A percentile compares a stretch with the other conserved stretches of the same genome.
phyloP scores from a whole-genome alignment of 768 basidiomycete species.

The Gyrodon lividus region DNA sequence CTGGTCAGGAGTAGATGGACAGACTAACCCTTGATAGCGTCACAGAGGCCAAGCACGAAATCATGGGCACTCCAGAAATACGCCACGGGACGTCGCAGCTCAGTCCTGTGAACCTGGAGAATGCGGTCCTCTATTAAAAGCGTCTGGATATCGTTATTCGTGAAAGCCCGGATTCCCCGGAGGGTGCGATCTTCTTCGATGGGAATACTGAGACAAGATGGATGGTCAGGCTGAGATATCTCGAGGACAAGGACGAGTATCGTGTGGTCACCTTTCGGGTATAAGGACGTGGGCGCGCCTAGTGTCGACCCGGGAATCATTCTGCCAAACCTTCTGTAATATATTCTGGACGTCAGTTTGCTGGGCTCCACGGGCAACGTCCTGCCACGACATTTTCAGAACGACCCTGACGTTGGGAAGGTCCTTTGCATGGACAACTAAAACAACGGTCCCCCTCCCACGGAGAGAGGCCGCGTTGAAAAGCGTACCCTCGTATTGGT shows the following conservation, averaged over 20 bases:
- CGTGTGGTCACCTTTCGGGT: background rate
- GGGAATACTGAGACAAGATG: background rate
- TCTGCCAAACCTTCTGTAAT: background rate
- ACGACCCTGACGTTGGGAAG: background rate
- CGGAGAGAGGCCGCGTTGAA: constrained; percentile 1
- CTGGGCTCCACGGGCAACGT: background rate
- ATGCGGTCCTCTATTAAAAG: background rate
- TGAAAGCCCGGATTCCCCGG: background rate
- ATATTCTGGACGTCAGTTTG: background rate
- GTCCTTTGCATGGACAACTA: background rate
- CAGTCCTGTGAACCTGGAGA: background rate
- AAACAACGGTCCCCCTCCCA: background rate
- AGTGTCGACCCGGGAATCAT: too few species aligned
- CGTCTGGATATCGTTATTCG: background rate
- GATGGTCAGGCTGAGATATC: background rate
- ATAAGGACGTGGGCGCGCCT: background rate
- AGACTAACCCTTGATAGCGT: background rate
- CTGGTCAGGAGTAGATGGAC: background rate
- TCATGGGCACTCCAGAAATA: constrained; percentile 7
- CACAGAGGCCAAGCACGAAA: constrained; percentile 5
- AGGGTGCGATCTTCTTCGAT: background rate
- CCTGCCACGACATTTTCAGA: constrained; percentile 2
- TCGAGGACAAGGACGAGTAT: background rate
- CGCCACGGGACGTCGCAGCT: background rate
- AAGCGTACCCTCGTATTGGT: background rate